These are phyloP conservation scores for Furcasterigmium furcatum DNA, from an alignment of 2,329 filamentous ascomycete genomes.

Conservation along the genomic window DNA sequence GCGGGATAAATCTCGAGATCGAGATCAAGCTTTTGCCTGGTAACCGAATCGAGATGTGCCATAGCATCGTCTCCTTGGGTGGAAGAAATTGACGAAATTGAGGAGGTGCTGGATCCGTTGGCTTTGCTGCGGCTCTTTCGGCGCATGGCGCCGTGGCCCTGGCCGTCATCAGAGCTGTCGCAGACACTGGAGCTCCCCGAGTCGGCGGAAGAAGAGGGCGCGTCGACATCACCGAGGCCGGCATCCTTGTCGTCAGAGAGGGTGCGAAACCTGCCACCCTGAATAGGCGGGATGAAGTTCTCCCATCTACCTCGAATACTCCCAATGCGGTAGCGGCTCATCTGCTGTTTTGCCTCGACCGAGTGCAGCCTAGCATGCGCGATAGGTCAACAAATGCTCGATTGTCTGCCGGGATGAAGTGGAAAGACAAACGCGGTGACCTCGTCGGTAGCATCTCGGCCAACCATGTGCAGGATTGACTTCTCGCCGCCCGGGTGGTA, in stretches of 20 bases:
- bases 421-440: conserved; percentile 92
- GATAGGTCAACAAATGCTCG: no score
- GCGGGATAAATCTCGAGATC: conserved; percentile 80
- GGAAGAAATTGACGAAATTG: conserved; percentile 49
- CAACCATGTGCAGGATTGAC: conserved; percentile 89
- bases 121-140: conserved; percentile 27
- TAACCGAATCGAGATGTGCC: conserved; percentile 63
- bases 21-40: conserved; percentile 70
- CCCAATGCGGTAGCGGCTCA: conserved; percentile 82
- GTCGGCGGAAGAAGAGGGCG: conserved; percentile 45
- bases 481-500: conserved; percentile 93
- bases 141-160: no score
- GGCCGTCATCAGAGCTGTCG: conserved; percentile 7
- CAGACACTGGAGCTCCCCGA: conserved; percentile 21
- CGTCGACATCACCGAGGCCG: conserved; percentile 43
- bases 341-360: conserved; percentile 66
- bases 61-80: conserved; percentile 34
- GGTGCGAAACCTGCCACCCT: conserved; percentile 74
- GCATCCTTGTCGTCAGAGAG: conserved; percentile 21
- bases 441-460: conserved; percentile 91
- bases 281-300: conserved; percentile 89
- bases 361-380: conserved; percentile 95
- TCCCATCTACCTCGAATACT: conserved; percentile 75
- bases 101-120: conserved; percentile 50
- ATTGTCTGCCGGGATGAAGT: no score